These are phyloP conservation scores for Clarireedia hainanense DNA, from an alignment of 2,329 filamentous ascomycete genomes.

Conservation along the genomic window DNA sequence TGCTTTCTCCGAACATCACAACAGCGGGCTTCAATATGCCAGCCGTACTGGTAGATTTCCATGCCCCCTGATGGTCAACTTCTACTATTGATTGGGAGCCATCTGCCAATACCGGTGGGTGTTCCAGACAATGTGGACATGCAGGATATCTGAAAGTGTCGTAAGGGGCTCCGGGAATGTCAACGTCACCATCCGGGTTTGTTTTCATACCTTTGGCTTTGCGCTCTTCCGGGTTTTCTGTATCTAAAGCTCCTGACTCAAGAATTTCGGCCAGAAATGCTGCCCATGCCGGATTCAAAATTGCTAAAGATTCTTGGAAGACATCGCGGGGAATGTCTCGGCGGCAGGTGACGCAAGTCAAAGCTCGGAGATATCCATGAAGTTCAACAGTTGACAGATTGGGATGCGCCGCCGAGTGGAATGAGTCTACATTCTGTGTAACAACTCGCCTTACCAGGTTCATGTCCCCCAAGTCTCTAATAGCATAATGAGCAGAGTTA, in stretches of 20 bases:
- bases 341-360: constrained; percentile 73
- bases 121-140: constrained; percentile 69
- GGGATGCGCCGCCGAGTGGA: constrained; percentile 74
- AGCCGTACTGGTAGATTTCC: constrained; percentile 54
- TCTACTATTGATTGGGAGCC: constrained; percentile 52
- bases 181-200: constrained; percentile 93
- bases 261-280: constrained; percentile 66
- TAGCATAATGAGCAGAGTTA: constrained; percentile 71
- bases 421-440: constrained; percentile 96
- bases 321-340: constrained; percentile 60
- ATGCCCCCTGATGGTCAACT: constrained; percentile 74
- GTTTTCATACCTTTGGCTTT: constrained; percentile 64
- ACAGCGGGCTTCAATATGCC: constrained; percentile 90
- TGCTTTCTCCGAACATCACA: constrained; percentile 93
- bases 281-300: constrained; percentile 81
- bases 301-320: constrained; percentile 70
- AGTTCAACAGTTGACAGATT: constrained; percentile 70
- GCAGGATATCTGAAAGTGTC: constrained; percentile 85
- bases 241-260: constrained; percentile 65
- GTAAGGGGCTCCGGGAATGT: constrained; percentile 80
- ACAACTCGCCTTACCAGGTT: constrained; percentile 71
- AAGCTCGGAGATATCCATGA: constrained; percentile 79
- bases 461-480: constrained; percentile 62
- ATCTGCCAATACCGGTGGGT: constrained; percentile 49
- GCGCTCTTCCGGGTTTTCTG: constrained; percentile 66